Conservation (phyloP, 1,284 basidiomycete genomes). For the Tylopilus sp. region DNA sequence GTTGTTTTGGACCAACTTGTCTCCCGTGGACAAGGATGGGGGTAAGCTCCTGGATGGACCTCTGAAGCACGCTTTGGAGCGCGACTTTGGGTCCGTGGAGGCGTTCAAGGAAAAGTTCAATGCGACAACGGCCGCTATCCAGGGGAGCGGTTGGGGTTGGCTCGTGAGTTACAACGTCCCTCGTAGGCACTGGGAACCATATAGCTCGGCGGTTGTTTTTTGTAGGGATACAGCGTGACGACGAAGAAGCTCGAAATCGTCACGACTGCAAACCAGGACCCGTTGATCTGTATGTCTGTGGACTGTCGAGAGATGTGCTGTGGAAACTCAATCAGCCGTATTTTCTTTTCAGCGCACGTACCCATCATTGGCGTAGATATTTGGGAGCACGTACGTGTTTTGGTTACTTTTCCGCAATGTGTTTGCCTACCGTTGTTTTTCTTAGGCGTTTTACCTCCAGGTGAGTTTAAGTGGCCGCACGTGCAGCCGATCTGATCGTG, state of each 20-base stretch:
- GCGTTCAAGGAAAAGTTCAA: constrained; percentile 83
- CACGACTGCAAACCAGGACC: constrained; percentile 96
- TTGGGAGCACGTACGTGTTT: constrained; percentile 78
- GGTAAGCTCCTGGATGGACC: constrained; percentile 68
- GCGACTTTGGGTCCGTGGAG: constrained; percentile 82
- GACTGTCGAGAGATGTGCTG: neutral
- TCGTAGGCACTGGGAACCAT: neutral
- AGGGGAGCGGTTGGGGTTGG: constrained; percentile 99
- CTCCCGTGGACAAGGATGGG: constrained; percentile 55
- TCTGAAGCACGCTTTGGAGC: constrained; percentile 77
- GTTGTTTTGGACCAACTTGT: constrained; percentile 97
- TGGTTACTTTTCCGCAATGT: constrained; percentile 4
- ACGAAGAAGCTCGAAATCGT: constrained; percentile 81
- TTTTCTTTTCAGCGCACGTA: constrained; percentile 53
- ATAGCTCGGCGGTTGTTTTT: neutral
- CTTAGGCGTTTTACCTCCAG: constrained; percentile 73
- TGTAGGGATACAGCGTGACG: constrained; percentile 65
- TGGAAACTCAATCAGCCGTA: constrained; percentile 3
- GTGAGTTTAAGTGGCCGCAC: constrained; percentile 19
- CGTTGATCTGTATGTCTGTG: constrained; percentile 61
- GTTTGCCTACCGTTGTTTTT: constrained; percentile 12
- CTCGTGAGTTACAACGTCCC: constrained; percentile 48
- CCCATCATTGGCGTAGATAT: constrained; percentile 96
- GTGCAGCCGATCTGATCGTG: constrained; percentile 1
- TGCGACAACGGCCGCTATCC: constrained; percentile 84